Evolutionary conservation across 202 grass and related monocot genomes (phyloP).

Genomic region (Schoenoplectus triqueter): DNA sequence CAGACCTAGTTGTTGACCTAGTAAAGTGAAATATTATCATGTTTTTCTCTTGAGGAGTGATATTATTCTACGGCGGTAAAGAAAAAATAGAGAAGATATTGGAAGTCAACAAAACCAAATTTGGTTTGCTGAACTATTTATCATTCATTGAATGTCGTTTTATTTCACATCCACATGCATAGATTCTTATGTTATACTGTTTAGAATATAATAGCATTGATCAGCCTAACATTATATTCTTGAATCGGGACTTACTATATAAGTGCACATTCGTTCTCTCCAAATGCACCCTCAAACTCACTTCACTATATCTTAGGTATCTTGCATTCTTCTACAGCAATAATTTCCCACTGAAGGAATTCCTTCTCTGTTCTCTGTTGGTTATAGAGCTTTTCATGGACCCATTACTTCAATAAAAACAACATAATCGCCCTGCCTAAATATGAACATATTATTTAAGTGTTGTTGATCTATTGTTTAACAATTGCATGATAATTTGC

Average conservation of each 20-base stretch:
- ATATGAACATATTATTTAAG: not conserved
- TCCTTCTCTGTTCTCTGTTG: not conserved
- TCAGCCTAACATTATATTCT: constrained; percentile 11
- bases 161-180: constrained; percentile 27
- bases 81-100: not conserved
- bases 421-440: not conserved
- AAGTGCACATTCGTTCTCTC: constrained; percentile 3
- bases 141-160: constrained; percentile 17
- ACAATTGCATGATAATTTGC: constrained; percentile 6
- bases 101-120: not conserved
- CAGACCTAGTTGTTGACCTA: constrained; percentile 13
- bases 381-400: not conserved
- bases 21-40: not conserved
- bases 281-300: constrained; percentile 8
- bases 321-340: not conserved
- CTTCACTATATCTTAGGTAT: constrained; percentile 27
- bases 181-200: constrained; percentile 6
- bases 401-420: not conserved
- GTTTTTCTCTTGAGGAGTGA: not conserved
- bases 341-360: not conserved
- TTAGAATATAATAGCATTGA: constrained; percentile 16
- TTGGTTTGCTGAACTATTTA: constrained; percentile 16
- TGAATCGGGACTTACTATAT: constrained; percentile 15
- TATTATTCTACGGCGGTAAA: not conserved
- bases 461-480: not conserved